Evolutionary conservation across 805 yeast species (phyloP).

Genomic region (Priceomyces medius): DNA sequence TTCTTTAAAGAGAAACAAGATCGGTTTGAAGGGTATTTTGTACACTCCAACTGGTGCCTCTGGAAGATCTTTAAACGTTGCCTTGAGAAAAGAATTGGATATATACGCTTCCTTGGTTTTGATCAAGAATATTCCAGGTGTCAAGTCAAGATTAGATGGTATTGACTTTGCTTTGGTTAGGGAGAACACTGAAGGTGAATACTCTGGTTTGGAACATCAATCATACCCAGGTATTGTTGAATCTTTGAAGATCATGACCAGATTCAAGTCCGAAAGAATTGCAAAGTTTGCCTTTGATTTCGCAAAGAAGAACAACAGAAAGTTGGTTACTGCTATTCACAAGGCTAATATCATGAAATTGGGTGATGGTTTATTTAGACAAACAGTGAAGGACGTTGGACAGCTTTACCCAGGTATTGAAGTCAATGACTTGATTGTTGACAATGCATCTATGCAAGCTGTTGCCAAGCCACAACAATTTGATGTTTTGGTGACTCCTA

Average conservation of each 20-base stretch:
- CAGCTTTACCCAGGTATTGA: constrained; percentile 81
- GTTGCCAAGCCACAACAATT: constrained; percentile 98
- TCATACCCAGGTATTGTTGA: constrained; percentile 98
- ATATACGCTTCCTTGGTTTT: constrained; percentile 93
- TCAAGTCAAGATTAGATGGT: constrained; percentile 80
- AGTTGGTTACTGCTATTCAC: constrained; percentile 93
- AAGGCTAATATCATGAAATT: constrained; percentile 99
- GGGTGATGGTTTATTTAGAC: constrained; percentile 97
- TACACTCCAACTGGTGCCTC: constrained; percentile 81
- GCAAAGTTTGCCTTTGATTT: constrained; percentile 97
- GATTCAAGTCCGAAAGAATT: constrained; percentile 92
- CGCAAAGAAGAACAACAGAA: constrained; percentile 88
- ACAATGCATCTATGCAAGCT: constrained; percentile 99
- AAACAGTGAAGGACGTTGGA: constrained; percentile 82
- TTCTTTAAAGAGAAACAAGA: constrained; percentile 91
- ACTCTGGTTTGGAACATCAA: constrained; percentile 97
- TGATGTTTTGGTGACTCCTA: constrained; percentile 96
- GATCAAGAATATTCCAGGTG: constrained; percentile 93
- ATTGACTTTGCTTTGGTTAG: constrained; percentile 93
- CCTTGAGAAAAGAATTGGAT: constrained; percentile 93
- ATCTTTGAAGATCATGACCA: constrained; percentile 91
- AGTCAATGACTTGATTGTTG: constrained; percentile 93
- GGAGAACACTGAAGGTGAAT: constrained; percentile 99
- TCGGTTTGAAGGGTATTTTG: constrained; percentile 94
- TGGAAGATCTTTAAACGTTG: constrained; percentile 88